Conservation (phyloP, 2,329 filamentous ascomycete species). For the Orbilia blumenaviensis region DNA sequence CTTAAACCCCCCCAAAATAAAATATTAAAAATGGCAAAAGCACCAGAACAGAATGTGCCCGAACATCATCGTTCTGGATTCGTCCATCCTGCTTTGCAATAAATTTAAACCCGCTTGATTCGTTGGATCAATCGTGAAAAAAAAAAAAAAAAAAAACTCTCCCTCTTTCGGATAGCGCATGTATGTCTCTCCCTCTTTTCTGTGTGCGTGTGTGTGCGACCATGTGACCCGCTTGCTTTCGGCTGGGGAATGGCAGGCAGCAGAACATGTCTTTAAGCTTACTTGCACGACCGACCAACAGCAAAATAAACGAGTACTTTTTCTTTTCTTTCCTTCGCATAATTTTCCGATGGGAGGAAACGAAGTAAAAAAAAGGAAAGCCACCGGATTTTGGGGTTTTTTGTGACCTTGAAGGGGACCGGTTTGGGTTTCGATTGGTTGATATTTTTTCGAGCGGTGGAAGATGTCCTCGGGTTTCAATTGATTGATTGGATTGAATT, state of each 20-base stretch:
- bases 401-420: neutral
- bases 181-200: too few relatives aligned
- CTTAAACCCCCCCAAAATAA: too few relatives aligned
- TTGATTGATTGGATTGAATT: too few relatives aligned
- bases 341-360: slow-evolving; percentile 48
- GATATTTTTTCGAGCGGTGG: too few relatives aligned
- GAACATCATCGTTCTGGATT: slow-evolving; percentile 3
- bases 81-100: slow-evolving; percentile 1
- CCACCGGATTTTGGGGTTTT: too few relatives aligned
- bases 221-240: slow-evolving; percentile 46
- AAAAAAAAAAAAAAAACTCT: neutral
- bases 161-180: too few relatives aligned
- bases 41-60: too few relatives aligned
- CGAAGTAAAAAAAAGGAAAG: neutral
- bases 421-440: neutral
- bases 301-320: slow-evolving; percentile 23
- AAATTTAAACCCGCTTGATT: neutral
- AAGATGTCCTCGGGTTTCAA: too few relatives aligned
- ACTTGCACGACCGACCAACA: slow-evolving; percentile 32
- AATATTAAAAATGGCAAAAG: too few relatives aligned
- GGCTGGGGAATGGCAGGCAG: slow-evolving; percentile 17
- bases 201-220: slow-evolving; percentile 35
- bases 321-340: too few relatives aligned
- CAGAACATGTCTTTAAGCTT: slow-evolving; percentile 48
- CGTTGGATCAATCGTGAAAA: neutral